Conservation (phyloP, 2,329 filamentous ascomycete genomes). For the Monosporascus sp. region DNA sequence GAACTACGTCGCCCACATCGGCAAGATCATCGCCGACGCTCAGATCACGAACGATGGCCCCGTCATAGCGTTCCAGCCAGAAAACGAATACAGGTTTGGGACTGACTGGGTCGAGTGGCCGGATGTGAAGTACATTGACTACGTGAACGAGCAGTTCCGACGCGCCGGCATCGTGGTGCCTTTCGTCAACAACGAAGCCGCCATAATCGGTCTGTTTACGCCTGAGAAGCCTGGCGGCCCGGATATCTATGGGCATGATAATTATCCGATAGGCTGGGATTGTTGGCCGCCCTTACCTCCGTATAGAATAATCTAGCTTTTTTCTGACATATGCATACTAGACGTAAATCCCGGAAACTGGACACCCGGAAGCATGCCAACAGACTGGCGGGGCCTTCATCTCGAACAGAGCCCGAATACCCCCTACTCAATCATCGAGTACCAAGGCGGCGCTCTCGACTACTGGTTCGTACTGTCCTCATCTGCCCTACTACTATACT, state of each 20-base stretch:
- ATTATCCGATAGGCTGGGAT: conserved; percentile 40
- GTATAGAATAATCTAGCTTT: too few relatives aligned
- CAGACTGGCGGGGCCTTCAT: conserved; percentile 49
- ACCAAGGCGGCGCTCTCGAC: conserved; percentile 67
- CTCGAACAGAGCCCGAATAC: conserved; percentile 58
- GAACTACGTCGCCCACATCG: conserved; percentile 58
- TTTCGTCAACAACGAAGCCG: conserved; percentile 69
- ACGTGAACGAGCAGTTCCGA: conserved; percentile 63
- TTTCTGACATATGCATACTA: too few relatives aligned
- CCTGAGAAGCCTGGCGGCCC: conserved; percentile 51
- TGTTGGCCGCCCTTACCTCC: conserved; percentile 16
- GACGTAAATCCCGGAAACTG: conserved; percentile 44
- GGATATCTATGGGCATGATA: conserved; percentile 33
- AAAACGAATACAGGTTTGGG: conserved; percentile 69
- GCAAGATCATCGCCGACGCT: conserved; percentile 61
- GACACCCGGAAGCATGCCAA: conserved; percentile 53
- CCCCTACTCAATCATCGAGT: conserved; percentile 48
- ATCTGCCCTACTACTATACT: too few relatives aligned
- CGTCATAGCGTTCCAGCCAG: conserved; percentile 72
- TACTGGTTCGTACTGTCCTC: conserved; percentile 60
- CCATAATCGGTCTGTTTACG: conserved; percentile 53
- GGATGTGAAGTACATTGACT: conserved; percentile 63
- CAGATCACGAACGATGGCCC: conserved; percentile 82
- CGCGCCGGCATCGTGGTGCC: conserved; percentile 68
- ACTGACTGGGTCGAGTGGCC: conserved; percentile 50